Evolutionary conservation across 2,329 filamentous ascomycete genomes (phyloP).

Genomic region (Penicillium brasilianum): DNA sequence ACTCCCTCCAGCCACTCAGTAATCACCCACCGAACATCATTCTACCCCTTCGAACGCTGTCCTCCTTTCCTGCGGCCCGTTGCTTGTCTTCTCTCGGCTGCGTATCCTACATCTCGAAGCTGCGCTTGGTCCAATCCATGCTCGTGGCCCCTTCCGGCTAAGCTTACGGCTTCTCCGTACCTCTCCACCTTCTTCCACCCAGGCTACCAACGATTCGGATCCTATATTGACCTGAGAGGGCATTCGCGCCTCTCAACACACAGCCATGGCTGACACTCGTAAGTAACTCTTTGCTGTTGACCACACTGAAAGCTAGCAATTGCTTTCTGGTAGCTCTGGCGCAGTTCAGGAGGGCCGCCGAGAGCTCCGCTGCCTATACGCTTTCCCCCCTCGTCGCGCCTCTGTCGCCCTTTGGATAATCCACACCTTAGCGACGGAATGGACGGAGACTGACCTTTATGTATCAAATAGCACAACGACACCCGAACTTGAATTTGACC

Average conservation of each 20-base stretch:
- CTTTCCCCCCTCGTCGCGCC: conserved; percentile 18
- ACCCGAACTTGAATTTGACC: conserved; percentile 79
- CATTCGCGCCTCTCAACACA: conserved; percentile 36
- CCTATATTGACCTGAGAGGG: conserved; percentile 30
- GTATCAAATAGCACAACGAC: conserved; percentile 37
- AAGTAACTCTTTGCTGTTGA: conserved; percentile 20
- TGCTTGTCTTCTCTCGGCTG: conserved; percentile 7
- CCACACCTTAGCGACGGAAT: neutral
- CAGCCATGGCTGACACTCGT: conserved; percentile 43
- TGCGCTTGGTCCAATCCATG: conserved; percentile 35
- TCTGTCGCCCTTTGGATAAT: neutral
- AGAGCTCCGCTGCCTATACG: conserved; percentile 23
- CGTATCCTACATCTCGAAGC: conserved; percentile 16
- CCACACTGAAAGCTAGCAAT: neutral
- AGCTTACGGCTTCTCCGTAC: conserved; percentile 30
- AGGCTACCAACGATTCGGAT: conserved; percentile 29
- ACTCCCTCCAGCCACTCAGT: conserved; percentile 28
- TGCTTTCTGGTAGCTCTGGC: conserved; percentile 12
- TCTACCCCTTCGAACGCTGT: conserved; percentile 12
- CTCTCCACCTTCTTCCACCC: conserved; percentile 22
- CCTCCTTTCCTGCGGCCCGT: neutral
- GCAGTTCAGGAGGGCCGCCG: conserved; percentile 33
- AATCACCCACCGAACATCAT: conserved; percentile 19
- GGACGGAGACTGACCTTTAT: conserved; percentile 33
- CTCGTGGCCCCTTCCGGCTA: conserved; percentile 34